Percentiles rank a stretch among this genome's conserved stretches.
phyloP scores from a whole-genome alignment of 106 monocot genomes.

The Cymbidium sinense region DNA sequence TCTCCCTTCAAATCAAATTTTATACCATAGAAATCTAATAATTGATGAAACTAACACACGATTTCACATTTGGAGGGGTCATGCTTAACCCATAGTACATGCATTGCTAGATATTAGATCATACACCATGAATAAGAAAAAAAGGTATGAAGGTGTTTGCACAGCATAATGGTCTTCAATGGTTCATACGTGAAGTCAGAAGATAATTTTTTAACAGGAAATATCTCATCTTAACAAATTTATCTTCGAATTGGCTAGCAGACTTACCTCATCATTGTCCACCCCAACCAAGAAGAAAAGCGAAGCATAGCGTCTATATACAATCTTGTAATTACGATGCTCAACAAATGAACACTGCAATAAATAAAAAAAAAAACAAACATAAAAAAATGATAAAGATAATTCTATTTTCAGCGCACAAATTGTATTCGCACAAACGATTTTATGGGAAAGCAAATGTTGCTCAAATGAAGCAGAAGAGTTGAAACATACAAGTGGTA shows the following conservation, averaged over 20 bases:
- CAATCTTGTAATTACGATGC: slow-evolving; percentile 96
- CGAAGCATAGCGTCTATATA: slow-evolving; percentile 95
- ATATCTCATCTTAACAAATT: not conserved
- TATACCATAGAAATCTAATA: not conserved
- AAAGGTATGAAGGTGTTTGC: no score
- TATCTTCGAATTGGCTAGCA: not conserved
- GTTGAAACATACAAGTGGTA: not conserved
- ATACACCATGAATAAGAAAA: not conserved
- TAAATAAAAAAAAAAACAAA: slow-evolving; percentile 3
- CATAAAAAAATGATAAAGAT: not conserved
- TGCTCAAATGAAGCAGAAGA: not conserved
- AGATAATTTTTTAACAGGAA: not conserved
- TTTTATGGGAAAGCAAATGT: not conserved
- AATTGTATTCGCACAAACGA: not conserved
- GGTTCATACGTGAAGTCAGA: not conserved
- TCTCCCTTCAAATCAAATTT: no score
- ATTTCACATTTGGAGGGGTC: not conserved
- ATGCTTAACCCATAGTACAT: not conserved
- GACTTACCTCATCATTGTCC: slow-evolving; percentile 88
- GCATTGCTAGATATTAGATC: not conserved
- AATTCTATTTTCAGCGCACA: not conserved
- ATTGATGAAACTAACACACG: not conserved
- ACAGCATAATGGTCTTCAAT: not conserved
- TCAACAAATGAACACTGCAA: slow-evolving; percentile 93
- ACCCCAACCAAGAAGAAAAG: slow-evolving; percentile 93